Evolutionary conservation across 192 early-diverging fungal genomes (phyloP).

Genomic region (Chytriomyces sp.): DNA sequence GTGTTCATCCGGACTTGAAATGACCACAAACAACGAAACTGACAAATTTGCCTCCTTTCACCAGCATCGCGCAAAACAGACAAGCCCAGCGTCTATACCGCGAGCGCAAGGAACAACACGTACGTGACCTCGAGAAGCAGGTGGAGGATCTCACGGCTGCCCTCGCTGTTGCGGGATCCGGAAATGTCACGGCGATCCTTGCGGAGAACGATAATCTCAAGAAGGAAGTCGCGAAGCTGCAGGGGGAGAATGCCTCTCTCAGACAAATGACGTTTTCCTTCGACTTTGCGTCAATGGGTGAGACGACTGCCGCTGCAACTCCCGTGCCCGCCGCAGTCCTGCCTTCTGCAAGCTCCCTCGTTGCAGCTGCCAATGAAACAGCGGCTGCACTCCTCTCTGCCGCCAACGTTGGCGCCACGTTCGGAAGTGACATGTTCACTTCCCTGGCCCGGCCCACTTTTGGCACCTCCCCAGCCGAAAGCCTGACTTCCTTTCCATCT

Average conservation of each 20-base stretch:
- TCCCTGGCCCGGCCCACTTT: too few relatives aligned
- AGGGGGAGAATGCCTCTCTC: constrained; percentile 4
- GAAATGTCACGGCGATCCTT: background rate
- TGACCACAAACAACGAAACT: background rate
- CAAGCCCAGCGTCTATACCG: constrained; percentile 7
- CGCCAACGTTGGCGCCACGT: background rate
- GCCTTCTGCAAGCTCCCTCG: background rate
- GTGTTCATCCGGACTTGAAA: too few relatives aligned
- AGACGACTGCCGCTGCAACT: background rate
- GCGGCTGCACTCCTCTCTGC: background rate
- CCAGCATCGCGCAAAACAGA: background rate
- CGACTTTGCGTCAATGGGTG: constrained; percentile 1
- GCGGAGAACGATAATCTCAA: background rate
- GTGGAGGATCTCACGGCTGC: constrained; percentile 10
- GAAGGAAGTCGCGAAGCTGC: constrained; percentile 7
- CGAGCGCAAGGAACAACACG: constrained; percentile 51
- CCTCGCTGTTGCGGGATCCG: background rate
- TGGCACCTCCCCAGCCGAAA: background rate
- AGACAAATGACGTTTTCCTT: constrained; percentile 23
- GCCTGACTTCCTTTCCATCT: background rate
- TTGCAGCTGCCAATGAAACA: background rate
- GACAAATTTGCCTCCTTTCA: too few relatives aligned
- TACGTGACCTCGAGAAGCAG: constrained; percentile 12
- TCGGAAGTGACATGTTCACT: background rate
- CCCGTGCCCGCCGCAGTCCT: too few relatives aligned